Conservation (phyloP, 306 rosid species). For the Trifolium dubium region DNA sequence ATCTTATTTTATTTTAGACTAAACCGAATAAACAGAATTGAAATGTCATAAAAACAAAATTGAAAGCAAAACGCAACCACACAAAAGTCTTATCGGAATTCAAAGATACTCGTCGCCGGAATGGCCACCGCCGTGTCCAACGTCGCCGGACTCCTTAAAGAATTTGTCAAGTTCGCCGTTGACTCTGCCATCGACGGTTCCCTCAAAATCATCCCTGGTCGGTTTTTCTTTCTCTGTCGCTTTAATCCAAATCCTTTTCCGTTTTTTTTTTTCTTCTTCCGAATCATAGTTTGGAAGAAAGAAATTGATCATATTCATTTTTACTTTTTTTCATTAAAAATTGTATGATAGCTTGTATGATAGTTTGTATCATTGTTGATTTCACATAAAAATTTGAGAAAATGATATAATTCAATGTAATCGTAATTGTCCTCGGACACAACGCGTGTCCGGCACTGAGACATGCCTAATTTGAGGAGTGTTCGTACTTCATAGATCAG, state of each 20-base stretch:
- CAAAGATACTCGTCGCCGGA: background rate
- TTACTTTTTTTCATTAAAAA: too few species aligned
- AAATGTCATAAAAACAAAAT: background rate
- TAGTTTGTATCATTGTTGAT: background rate
- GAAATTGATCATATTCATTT: background rate
- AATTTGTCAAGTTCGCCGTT: constrained; percentile 65
- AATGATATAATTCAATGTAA: too few species aligned
- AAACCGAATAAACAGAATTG: background rate
- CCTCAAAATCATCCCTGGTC: constrained; percentile 64
- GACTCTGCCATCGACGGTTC: constrained; percentile 63
- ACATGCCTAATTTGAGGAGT: too few species aligned
- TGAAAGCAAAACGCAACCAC: constrained; percentile 18
- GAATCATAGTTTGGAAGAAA: background rate
- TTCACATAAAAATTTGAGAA: too few species aligned
- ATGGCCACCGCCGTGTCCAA: constrained; percentile 55
- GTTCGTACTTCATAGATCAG: too few species aligned
- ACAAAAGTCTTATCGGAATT: constrained; percentile 13
- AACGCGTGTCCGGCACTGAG: too few species aligned
- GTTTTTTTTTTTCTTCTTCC: background rate
- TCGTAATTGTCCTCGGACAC: too few species aligned
- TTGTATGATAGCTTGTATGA: too few species aligned
- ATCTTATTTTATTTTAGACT: too few species aligned
- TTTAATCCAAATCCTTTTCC: background rate
- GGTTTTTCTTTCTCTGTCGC: constrained; percentile 29
- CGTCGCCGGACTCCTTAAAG: constrained; percentile 43